A percentile compares a stretch with the other conserved stretches of the same genome.
Evolutionary conservation across 495 filamentous ascomycete species (phyloP).

Genomic region (Bombardia bombarda): DNA sequence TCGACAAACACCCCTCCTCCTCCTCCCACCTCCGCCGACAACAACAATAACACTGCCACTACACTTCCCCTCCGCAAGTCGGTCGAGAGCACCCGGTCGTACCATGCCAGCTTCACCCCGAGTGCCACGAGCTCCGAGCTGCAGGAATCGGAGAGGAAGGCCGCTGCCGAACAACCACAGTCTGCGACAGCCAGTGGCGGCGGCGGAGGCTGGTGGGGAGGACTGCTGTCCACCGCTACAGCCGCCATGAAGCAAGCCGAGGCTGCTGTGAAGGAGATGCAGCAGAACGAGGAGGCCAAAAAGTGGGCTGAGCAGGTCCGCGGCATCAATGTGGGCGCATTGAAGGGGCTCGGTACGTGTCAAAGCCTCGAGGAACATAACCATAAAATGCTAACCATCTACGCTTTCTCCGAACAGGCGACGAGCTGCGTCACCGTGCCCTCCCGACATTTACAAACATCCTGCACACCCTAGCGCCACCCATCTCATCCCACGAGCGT

Average conservation of each 20-base stretch:
- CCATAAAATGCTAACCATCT: no score
- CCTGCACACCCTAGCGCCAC: slow-evolving; percentile 88
- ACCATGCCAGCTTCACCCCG: slow-evolving; percentile 49
- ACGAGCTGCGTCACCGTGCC: slow-evolving; percentile 80
- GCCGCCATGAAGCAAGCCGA: slow-evolving; percentile 94
- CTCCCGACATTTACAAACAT: slow-evolving; percentile 93
- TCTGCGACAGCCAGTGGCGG: slow-evolving; percentile 22
- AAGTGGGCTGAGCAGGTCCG: slow-evolving; percentile 92
- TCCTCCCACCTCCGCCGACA: slow-evolving; percentile 36
- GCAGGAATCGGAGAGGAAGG: slow-evolving; percentile 45
- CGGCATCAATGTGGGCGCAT: slow-evolving; percentile 70
- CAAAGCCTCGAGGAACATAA: no score
- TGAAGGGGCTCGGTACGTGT: slow-evolving; percentile 71
- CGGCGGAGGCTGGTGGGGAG: slow-evolving; percentile 87
- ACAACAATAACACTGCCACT: no score
- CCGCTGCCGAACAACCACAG: slow-evolving; percentile 27
- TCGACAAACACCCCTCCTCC: slow-evolving; percentile 48
- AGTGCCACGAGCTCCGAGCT: slow-evolving; percentile 43
- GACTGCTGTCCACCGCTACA: slow-evolving; percentile 62
- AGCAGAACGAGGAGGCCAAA: slow-evolving; percentile 92
- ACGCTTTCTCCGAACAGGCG: slow-evolving; percentile 50
- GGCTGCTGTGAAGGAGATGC: slow-evolving; percentile 86
- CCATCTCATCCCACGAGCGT: slow-evolving; percentile 94
- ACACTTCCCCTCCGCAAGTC: slow-evolving; percentile 51
- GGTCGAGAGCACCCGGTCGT: slow-evolving; percentile 63